Percentiles rank a stretch among this genome's conserved stretches.
phyloP scores from a whole-genome alignment of 2,329 filamentous ascomycete species.

The Talaromyces sp. region DNA sequence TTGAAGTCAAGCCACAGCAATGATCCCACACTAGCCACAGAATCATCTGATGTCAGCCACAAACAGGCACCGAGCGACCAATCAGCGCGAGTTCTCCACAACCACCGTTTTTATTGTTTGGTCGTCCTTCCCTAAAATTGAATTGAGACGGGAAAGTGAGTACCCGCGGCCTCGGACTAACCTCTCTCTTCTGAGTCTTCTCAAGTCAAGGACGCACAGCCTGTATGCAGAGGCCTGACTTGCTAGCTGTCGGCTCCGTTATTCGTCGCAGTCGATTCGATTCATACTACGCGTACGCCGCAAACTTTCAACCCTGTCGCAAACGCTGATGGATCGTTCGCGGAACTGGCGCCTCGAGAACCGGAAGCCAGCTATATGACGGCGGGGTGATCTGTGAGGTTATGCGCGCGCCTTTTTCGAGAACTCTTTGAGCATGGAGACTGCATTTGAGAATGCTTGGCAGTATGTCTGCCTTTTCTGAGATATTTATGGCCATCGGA shows the following conservation, averaged over 20 bases:
- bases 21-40: not conserved
- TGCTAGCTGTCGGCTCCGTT: not conserved
- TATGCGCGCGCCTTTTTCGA: constrained; percentile 28
- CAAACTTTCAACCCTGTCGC: constrained; percentile 14
- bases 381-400: constrained; percentile 54
- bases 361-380: constrained; percentile 59
- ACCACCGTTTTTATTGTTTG: constrained; percentile 9
- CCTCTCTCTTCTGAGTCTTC: no score
- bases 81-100: constrained; percentile 15
- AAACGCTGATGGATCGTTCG: constrained; percentile 55
- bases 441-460: constrained; percentile 52
- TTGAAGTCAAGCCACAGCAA: not conserved
- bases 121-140: constrained; percentile 3
- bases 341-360: constrained; percentile 48
- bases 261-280: not conserved
- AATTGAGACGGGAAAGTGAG: constrained; percentile 5
- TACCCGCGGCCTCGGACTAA: not conserved
- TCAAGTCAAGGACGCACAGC: not conserved
- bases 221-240: not conserved
- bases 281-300: not conserved
- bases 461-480: constrained; percentile 43
- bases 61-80: constrained; percentile 14
- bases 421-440: constrained; percentile 41
- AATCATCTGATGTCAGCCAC: constrained; percentile 22
- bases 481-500: not conserved